phyloP scores from a whole-genome alignment of 768 basidiomycete genomes.

The Albatrellus ellisii region DNA sequence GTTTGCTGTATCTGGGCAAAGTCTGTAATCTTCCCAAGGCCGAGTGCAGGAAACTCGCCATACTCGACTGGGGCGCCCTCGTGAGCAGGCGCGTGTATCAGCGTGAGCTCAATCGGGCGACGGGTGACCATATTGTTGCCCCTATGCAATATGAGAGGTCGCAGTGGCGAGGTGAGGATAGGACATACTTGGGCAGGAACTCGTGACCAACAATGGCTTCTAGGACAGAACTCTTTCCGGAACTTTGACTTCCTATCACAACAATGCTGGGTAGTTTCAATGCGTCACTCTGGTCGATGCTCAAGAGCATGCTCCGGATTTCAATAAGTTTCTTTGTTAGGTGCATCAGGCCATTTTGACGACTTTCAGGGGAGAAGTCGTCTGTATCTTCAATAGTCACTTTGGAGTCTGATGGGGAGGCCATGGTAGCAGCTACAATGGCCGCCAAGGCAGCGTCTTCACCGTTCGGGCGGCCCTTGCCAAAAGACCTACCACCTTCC shows the following conservation, averaged over 20 bases:
- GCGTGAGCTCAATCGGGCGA: slow-evolving; percentile 93
- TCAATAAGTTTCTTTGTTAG: slow-evolving; percentile 93
- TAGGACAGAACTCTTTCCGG: slow-evolving; percentile 94
- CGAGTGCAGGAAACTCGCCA: slow-evolving; percentile 88
- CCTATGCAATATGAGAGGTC: slow-evolving; percentile 27
- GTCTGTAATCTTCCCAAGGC: slow-evolving; percentile 79
- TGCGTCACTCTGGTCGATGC: slow-evolving; percentile 91
- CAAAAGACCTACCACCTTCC: too few species aligned
- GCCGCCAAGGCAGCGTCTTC: slow-evolving; percentile 59
- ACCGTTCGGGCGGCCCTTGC: slow-evolving; percentile 32
- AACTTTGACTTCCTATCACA: slow-evolving; percentile 96
- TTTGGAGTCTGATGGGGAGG: slow-evolving; percentile 56
- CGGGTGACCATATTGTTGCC: slow-evolving; percentile 99
- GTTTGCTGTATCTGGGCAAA: slow-evolving; percentile 89
- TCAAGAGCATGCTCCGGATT: slow-evolving; percentile 86
- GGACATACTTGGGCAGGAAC: slow-evolving; percentile 88
- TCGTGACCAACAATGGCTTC: slow-evolving; percentile 97
- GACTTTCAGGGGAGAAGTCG: slow-evolving; percentile 26
- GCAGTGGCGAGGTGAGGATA: neutral
- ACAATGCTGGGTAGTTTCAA: slow-evolving; percentile 96
- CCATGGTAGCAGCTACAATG: slow-evolving; percentile 65
- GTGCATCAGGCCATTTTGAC: slow-evolving; percentile 81
- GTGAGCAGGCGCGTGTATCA: slow-evolving; percentile 75
- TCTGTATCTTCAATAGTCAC: slow-evolving; percentile 20
- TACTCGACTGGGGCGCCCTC: slow-evolving; percentile 57